Evolutionary conservation across 1,284 basidiomycete species (phyloP).

Genomic region (Singerocomus rubriflavus): DNA sequence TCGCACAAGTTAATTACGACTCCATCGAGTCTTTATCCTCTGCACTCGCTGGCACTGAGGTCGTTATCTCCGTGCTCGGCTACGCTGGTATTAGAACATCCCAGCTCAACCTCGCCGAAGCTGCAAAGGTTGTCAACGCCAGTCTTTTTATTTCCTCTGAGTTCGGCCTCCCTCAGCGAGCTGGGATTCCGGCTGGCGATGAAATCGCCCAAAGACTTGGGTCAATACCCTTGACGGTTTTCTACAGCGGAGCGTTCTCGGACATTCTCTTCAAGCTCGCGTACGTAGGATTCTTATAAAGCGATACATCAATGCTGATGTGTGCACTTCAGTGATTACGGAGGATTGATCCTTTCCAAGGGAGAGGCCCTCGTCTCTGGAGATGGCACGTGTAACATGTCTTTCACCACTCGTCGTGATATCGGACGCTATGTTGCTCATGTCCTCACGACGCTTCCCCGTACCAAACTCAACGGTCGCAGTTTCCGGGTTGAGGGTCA

Average conservation of each 20-base stretch:
- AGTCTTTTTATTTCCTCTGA: slow-evolving; percentile 1
- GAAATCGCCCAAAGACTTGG: neutral
- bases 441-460: neutral
- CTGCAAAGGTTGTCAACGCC: slow-evolving; percentile 1
- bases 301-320: too few relatives aligned
- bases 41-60: neutral
- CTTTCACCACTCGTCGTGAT: slow-evolving; percentile 1
- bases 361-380: slow-evolving; percentile 3
- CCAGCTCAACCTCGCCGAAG: slow-evolving; percentile 3
- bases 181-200: neutral
- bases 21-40: neutral
- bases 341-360: slow-evolving; percentile 2
- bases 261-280: slow-evolving; percentile 5
- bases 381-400: neutral
- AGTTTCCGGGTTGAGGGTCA: slow-evolving; percentile 2
- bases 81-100: neutral
- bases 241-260: slow-evolving; percentile 1
- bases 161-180: neutral
- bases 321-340: neutral
- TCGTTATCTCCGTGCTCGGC: slow-evolving; percentile 2
- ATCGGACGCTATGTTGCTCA: neutral
- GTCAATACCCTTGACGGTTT: neutral
- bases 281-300: neutral
- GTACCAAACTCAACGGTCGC: neutral
- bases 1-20: neutral